Percentiles rank a stretch among this genome's conserved stretches.
phyloP scores from a whole-genome alignment of 2,329 filamentous ascomycete genomes.

The Colletotrichum zoysiae region DNA sequence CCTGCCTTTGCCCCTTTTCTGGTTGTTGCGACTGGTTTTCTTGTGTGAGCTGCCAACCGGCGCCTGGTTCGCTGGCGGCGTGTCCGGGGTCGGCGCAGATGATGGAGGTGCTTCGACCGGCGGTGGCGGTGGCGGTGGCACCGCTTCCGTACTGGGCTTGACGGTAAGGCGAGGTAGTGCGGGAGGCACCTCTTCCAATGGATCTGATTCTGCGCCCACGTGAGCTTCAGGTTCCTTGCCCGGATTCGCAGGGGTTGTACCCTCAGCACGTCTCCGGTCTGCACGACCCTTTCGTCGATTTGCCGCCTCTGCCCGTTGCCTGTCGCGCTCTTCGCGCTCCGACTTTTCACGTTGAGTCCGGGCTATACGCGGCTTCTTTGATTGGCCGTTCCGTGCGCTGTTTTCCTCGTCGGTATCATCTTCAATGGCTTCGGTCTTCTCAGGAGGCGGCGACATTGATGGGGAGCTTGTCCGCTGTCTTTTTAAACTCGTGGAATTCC shows the following conservation, averaged over 20 bases:
- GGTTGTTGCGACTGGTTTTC: constrained; percentile 71
- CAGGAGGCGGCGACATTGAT: constrained; percentile 71
- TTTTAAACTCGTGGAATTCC: constrained; percentile 79
- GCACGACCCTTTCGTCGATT: constrained; percentile 85
- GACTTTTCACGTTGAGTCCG: constrained; percentile 73
- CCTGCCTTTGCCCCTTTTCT: constrained; percentile 77
- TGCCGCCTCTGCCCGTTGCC: constrained; percentile 78
- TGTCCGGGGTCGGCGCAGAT: constrained; percentile 55
- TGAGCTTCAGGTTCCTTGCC: constrained; percentile 52
- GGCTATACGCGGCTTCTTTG: constrained; percentile 72
- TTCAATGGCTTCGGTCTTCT: constrained; percentile 61
- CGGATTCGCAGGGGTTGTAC: constrained; percentile 60
- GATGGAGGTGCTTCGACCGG: constrained; percentile 54
- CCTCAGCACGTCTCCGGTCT: constrained; percentile 84
- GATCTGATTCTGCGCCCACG: constrained; percentile 73
- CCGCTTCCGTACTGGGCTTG: constrained; percentile 47
- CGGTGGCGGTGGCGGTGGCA: constrained; percentile 29
- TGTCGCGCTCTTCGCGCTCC: constrained; percentile 80
- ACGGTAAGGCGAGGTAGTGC: constrained; percentile 53
- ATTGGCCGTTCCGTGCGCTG: constrained; percentile 60
- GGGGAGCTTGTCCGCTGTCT: constrained; percentile 86
- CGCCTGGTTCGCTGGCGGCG: constrained; percentile 56
- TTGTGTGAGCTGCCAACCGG: constrained; percentile 65
- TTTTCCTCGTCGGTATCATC: constrained; percentile 81
- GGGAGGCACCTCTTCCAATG: constrained; percentile 74